phyloP scores from a whole-genome alignment of 139 green algal species.

The Picochlorum sp. region DNA sequence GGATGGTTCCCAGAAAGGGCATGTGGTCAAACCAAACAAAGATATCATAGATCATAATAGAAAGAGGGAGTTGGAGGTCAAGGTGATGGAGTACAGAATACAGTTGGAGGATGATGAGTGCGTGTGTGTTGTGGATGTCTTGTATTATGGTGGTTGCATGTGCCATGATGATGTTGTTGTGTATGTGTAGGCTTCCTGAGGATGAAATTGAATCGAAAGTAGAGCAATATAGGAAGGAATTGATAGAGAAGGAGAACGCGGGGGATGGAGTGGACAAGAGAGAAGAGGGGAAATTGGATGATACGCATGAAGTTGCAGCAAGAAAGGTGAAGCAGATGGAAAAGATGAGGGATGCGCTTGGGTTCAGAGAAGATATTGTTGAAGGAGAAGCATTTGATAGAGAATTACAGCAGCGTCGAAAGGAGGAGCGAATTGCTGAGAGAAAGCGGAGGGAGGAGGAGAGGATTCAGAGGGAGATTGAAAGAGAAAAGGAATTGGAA shows the following conservation, averaged over 20 bases:
- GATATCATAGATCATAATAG: constrained; percentile 88
- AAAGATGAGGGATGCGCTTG: constrained; percentile 52
- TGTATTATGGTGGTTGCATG: not conserved
- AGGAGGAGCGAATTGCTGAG: constrained; percentile 36
- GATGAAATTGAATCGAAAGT: constrained; percentile 51
- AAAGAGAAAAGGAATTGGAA: constrained; percentile 10
- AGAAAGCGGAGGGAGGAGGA: constrained; percentile 36
- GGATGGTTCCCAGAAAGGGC: constrained; percentile 3
- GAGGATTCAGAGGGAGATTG: constrained; percentile 13
- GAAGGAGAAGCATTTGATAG: constrained; percentile 90
- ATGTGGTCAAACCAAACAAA: constrained; percentile 57
- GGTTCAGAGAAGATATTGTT: constrained; percentile 44
- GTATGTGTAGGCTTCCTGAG: constrained; percentile 33
- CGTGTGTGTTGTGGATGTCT: not conserved
- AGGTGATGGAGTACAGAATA: constrained; percentile 69
- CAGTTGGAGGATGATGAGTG: constrained; percentile 71
- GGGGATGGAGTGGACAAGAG: not conserved
- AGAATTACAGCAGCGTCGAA: constrained; percentile 62
- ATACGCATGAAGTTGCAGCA: constrained; percentile 73
- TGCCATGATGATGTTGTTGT: not conserved
- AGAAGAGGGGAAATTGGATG: constrained; percentile 22
- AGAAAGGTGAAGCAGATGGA: constrained; percentile 81
- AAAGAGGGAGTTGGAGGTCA: constrained; percentile 88
- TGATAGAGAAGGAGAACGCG: constrained; percentile 24
- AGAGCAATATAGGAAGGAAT: constrained; percentile 1